A percentile compares a stretch with the other conserved stretches of the same genome.
These are phyloP conservation scores for Torulaspora microellipsoides DNA, from an alignment of 805 yeast species.

Conservation along the genomic window DNA sequence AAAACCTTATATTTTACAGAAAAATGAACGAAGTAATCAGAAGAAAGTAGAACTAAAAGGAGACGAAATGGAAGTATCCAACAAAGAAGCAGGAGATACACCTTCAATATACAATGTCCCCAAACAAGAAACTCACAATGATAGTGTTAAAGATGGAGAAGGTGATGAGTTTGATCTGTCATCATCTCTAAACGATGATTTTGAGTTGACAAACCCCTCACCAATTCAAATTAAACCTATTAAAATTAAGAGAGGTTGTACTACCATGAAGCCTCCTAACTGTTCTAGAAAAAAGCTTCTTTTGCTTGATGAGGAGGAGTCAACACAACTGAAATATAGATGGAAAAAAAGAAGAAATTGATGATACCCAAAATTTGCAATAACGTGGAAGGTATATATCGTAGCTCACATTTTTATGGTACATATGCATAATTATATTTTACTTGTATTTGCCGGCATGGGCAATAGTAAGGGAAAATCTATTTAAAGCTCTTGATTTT, in stretches of 20 bases:
- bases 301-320: slow-evolving; percentile 28
- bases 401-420: neutral
- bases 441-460: neutral
- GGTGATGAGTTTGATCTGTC: slow-evolving; percentile 33
- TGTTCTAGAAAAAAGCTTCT: slow-evolving; percentile 29
- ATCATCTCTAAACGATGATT: slow-evolving; percentile 31
- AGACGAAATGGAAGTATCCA: slow-evolving; percentile 2
- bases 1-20: slow-evolving; percentile 7
- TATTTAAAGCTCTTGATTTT: slow-evolving; percentile 37
- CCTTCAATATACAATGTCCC: neutral
- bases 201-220: slow-evolving; percentile 32
- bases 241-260: slow-evolving; percentile 11
- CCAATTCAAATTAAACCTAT: slow-evolving; percentile 23
- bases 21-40: slow-evolving; percentile 3
- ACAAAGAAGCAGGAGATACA: slow-evolving; percentile 1
- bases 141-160: neutral
- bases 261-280: slow-evolving; percentile 10
- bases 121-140: neutral
- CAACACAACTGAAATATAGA: slow-evolving; percentile 14
- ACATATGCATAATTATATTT: slow-evolving; percentile 1
- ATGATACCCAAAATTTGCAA: neutral
- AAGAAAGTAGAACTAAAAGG: slow-evolving; percentile 4
- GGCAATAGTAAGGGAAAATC: neutral
- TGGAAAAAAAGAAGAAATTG: slow-evolving; percentile 21
- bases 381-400: neutral